A percentile compares a stretch with the other conserved stretches of the same genome.
Evolutionary conservation across 306 rosid species (phyloP).

Genomic region (Prunus kanzakura): DNA sequence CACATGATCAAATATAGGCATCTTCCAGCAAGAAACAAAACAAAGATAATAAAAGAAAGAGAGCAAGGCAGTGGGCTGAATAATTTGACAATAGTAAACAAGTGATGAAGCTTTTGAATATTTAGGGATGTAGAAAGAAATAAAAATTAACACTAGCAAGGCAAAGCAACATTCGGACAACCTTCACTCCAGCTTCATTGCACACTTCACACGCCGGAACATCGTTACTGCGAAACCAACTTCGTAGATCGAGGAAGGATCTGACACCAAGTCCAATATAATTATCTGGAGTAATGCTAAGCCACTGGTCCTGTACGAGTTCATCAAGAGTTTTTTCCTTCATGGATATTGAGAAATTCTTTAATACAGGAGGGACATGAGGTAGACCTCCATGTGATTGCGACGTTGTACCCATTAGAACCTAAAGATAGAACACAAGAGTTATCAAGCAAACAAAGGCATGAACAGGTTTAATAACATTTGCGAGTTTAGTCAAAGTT

Average conservation of each 20-base stretch:
- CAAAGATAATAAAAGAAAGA: neutral
- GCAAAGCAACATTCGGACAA: slow-evolving; percentile 30
- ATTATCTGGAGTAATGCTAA: slow-evolving; percentile 54
- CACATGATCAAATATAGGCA: neutral
- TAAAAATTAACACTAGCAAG: neutral
- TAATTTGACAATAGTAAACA: neutral
- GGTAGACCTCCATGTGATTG: slow-evolving; percentile 52
- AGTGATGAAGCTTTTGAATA: neutral
- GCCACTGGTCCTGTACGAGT: slow-evolving; percentile 77
- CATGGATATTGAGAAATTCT: slow-evolving; percentile 51
- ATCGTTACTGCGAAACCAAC: slow-evolving; percentile 76
- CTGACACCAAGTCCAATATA: slow-evolving; percentile 73
- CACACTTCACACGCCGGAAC: slow-evolving; percentile 81
- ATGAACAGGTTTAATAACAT: neutral
- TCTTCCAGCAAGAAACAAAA: neutral
- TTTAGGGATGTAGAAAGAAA: too few species aligned
- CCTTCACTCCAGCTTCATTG: slow-evolving; percentile 97
- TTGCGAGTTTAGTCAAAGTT: neutral
- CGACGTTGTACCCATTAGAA: slow-evolving; percentile 31
- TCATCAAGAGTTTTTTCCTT: slow-evolving; percentile 71
- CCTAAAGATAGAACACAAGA: slow-evolving; percentile 47
- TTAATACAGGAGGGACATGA: slow-evolving; percentile 52
- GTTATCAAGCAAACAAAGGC: slow-evolving; percentile 14
- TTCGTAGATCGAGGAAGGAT: slow-evolving; percentile 88
- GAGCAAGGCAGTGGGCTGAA: too few species aligned